Conservation (phyloP, 495 filamentous ascomycete genomes). For the Eremomyces bilateralis region DNA sequence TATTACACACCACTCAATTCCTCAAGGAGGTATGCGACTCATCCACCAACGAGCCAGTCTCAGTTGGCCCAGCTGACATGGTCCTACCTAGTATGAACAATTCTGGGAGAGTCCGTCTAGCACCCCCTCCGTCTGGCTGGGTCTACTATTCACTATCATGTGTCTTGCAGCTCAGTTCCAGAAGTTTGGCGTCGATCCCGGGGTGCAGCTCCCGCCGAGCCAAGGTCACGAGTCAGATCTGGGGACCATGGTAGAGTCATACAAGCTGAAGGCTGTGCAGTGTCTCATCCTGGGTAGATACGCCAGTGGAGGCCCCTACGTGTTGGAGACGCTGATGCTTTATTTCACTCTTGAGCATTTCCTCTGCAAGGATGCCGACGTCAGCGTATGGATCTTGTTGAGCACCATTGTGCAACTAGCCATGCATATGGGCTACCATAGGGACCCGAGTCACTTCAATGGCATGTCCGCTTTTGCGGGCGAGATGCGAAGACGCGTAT, state of each 20-base stretch:
- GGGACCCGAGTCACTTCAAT: constrained; percentile 29
- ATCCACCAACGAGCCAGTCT: too few relatives aligned
- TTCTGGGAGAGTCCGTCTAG: constrained; percentile 1
- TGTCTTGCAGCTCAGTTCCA: constrained; percentile 3
- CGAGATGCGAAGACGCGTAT: constrained; percentile 33
- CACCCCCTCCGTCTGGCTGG: constrained; percentile 1
- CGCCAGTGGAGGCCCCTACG: constrained; percentile 61
- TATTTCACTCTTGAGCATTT: constrained; percentile 12
- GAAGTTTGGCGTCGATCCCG: constrained; percentile 12
- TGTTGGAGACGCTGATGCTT: constrained; percentile 25
- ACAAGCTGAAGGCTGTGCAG: constrained; percentile 62
- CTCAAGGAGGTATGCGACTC: too few relatives aligned
- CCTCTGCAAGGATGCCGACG: constrained; percentile 43
- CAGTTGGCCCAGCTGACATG: too few relatives aligned
- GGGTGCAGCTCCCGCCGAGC: constrained; percentile 53
- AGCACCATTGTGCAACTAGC: constrained; percentile 18
- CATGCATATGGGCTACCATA: constrained; percentile 34
- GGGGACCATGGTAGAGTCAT: constrained; percentile 41
- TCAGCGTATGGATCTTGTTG: constrained; percentile 7
- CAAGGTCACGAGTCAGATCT: neutral
- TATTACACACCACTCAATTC: constrained; percentile 68
- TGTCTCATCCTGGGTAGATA: constrained; percentile 77
- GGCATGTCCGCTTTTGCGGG: constrained; percentile 31
- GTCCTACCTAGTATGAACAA: neutral
- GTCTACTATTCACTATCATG: constrained; percentile 3